Base-by-base conservation (phyloP, 768 basidiomycete species). In the Obba rivulosa region DNA sequence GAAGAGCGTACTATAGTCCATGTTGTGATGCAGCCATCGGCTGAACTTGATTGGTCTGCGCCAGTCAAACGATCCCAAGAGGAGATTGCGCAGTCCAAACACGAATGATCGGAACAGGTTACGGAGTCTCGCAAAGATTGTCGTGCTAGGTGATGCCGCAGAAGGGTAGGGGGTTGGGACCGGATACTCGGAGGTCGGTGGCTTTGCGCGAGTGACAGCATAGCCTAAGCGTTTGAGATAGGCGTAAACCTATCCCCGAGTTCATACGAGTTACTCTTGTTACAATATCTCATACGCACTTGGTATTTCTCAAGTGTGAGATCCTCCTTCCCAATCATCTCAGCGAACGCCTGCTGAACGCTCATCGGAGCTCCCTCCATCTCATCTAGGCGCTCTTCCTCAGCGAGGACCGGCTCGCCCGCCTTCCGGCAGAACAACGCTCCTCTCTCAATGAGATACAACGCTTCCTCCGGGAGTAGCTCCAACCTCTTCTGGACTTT, bases 151-250 rank as follows among this genome's bases (percentile, higher is more conserved):
- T 49, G 34, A 46, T 48, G 51, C 23, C 52, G 36, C 47, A 43
- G 49, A 25, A 25, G 57, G 51, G 43, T 59, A 55, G 0, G 75
- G 67, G 2, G 76, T 66, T 28, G 84, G 74, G 5, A 61, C 52
- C 3, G 79, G 75, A 57, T 85, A 87, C 14, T 72, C 70, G 1
- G 69, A 48, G 5, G 72, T 73, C 4, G 83, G 85, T 4, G 80
- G 76, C 4, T 74, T 70, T 0, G 90, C 72, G n/a, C 96, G 79
- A 36, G 81, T 89, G 9, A 98, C 80, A 10, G 82, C 76, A 66
- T 96, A 99, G 13, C 96, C 96, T 34, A 98, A 71, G 16, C 96
- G 82, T 59, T 86, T 92, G 25, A 99, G 75, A 66, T 95, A 93
- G 0, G 95, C 80, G 60, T 87, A 98, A 18, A 95, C 90, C 94